phyloP scores from a whole-genome alignment of 331 rosid genomes.

The Phaseolus coccineus region DNA sequence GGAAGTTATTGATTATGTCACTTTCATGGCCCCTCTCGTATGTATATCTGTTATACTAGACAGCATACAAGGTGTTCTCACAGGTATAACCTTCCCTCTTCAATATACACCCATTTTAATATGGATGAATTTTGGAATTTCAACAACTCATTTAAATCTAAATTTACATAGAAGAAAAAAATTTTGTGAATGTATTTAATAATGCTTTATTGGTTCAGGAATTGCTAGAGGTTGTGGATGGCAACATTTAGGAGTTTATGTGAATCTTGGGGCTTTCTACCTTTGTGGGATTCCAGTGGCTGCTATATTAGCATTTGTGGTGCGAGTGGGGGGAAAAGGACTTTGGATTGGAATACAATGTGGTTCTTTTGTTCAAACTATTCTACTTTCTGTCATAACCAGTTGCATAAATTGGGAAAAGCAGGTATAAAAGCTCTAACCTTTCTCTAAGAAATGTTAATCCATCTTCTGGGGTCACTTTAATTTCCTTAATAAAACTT shows the following conservation, averaged over 20 bases:
- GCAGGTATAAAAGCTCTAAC: constrained; percentile 30
- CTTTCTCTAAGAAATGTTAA: neutral
- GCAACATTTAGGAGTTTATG: constrained; percentile 82
- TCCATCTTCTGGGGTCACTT: neutral
- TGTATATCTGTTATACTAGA: constrained; percentile 60
- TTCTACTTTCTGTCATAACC: constrained; percentile 42
- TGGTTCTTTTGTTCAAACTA: constrained; percentile 43
- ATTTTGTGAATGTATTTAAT: neutral
- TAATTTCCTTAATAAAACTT: neutral
- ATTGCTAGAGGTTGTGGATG: constrained; percentile 90
- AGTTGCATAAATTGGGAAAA: constrained; percentile 46
- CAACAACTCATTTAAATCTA: too few relatives aligned
- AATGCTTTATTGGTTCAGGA: constrained; percentile 50
- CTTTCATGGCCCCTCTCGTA: constrained; percentile 69
- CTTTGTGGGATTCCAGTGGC: constrained; percentile 87
- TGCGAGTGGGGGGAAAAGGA: constrained; percentile 46
- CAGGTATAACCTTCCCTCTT: constrained; percentile 50
- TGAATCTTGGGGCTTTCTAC: constrained; percentile 78
- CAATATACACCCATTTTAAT: too few relatives aligned
- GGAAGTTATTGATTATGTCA: constrained; percentile 73
- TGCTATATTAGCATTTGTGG: constrained; percentile 44
- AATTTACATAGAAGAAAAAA: too few relatives aligned
- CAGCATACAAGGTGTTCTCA: constrained; percentile 65
- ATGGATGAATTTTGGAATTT: too few relatives aligned
- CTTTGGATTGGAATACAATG: constrained; percentile 53